Conservation (phyloP, 176 grass and related monocot species). For the Avena sativa region DNA sequence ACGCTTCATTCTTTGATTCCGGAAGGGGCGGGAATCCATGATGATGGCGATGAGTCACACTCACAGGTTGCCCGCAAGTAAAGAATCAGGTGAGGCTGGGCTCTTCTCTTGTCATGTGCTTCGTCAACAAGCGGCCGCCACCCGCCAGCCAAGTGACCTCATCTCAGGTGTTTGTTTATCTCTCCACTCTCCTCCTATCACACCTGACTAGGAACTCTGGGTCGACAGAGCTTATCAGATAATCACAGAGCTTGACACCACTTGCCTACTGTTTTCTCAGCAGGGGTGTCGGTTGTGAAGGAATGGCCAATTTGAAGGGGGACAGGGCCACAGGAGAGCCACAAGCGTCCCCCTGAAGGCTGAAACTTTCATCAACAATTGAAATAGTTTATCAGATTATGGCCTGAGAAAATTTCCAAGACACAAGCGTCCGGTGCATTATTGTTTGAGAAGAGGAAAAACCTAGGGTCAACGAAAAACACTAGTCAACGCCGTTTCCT, state of each 20-base stretch:
- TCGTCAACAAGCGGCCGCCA: background rate
- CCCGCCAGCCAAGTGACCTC: background rate
- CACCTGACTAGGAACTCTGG: background rate
- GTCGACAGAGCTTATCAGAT: background rate
- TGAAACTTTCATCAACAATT: background rate
- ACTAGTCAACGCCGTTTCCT: background rate
- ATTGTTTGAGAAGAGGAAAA: background rate
- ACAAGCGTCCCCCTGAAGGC: background rate
- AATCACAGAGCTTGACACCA: background rate
- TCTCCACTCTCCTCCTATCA: too few species aligned
- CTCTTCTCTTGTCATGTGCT: background rate
- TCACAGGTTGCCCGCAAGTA: background rate
- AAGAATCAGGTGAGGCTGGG: background rate
- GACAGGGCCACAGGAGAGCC: background rate
- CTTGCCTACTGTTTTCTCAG: background rate
- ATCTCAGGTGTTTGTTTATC: background rate
- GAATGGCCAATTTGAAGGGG: background rate
- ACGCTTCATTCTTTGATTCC: conserved; percentile 1
- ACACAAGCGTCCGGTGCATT: background rate
- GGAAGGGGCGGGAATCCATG: conserved; percentile 1
- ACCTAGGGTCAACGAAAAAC: background rate
- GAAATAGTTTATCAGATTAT: background rate
- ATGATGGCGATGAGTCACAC: background rate
- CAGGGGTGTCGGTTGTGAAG: background rate
- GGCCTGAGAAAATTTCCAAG: background rate